Base-by-base conservation (phyloP, 2,329 filamentous ascomycete genomes). In the Hirsutella rhossiliensis region DNA sequence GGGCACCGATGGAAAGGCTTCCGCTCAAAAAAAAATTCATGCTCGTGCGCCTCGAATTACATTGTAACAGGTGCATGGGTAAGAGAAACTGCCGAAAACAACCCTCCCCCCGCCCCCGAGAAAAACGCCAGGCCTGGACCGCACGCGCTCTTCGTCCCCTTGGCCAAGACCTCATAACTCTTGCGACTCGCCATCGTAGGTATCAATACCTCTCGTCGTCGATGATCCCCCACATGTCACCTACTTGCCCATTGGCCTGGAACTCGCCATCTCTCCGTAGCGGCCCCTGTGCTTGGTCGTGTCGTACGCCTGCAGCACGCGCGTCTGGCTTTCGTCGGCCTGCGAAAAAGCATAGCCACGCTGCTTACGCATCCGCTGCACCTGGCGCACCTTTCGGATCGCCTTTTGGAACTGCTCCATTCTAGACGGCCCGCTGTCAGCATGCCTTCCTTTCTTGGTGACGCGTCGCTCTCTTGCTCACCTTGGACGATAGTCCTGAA, bases 371-470 rank as follows among this genome's bases (percentile, higher is more conserved):
- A 97, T 98, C 51, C 92, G 85, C 68, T 97, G 92, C 36, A 97
- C 92, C 66, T 98, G 92, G 42, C 92, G 80, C 43, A 98, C 92
- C 68, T 98, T 98, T 57, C 92, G 84, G 59, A 98, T 97, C 19
- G 92, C 92, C 67, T 98, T 98, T 68, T 98, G 92, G 73, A 98
- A 98, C 67, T 98, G 92, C 60, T 98, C 92, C 92, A 98, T 98
- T 59, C 86, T 90, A 50, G 2, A 19, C 17, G 28, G 2, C 34
- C 15, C 9, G 9, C n/a, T 17, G 34, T 37, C 17, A 37, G 34
- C 34, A 37, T 37, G 12, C n/a, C 31, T n/a, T 30, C n/a, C 13
- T 30, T 7, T 13, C 3, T 32, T 11, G 9, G 9, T 11, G 4
- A 37, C 13, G 9, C 34, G 13, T 37, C 34, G 42, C 15, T 11